Evolutionary conservation across 306 rosid species (phyloP), one percentile per base, ranked within the genome.

Genomic region (Malus sylvestris): DNA sequence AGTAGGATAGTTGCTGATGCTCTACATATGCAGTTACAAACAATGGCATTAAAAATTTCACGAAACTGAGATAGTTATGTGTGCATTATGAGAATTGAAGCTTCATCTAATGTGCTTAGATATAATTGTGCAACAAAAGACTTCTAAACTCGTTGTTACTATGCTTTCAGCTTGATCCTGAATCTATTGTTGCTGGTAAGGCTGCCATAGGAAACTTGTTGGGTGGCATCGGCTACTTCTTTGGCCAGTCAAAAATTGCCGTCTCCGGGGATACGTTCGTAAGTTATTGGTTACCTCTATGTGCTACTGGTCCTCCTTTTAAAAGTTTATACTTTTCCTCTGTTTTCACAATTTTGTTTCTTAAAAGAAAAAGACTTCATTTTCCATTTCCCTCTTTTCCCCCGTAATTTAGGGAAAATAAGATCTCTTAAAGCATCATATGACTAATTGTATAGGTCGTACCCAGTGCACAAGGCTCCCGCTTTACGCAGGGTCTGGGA

Each of bases 211-310:
- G 92, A 75, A 95, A 89, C 83, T 80, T 95, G 77, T 80, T 95
- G 79, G 99, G 97, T 82, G 99, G 99, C 79, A 88, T 95, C 4
- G 96, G 99, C 81, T 95, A 92, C 86, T 95, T 89, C 88, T 95
- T 87, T 82, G 99, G 99, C 76, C 97, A 81, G 87, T 95, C 97
- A 76, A 90, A 83, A 86, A 95, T 92, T 80, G 86, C 91, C 6
- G 76, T 85, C 27, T 76, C 90, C 16, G 80, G 78, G 85, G 76
- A 79, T 66, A 69, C 78, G 69, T 72, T 85, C 75, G 99, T 92
- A 85, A 87, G 97, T 80, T 65, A 69, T 77, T 63, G 80, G 40
- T 19, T 46, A 23, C 25, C 61, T 23, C 22, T 5, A 9, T 73
- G 58, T 57, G 25, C 18, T 73, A 23, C 67, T 42, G 40, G 68